Evolutionary conservation across 768 basidiomycete species (phyloP).

Genomic region (Podaxis rugospora): DNA sequence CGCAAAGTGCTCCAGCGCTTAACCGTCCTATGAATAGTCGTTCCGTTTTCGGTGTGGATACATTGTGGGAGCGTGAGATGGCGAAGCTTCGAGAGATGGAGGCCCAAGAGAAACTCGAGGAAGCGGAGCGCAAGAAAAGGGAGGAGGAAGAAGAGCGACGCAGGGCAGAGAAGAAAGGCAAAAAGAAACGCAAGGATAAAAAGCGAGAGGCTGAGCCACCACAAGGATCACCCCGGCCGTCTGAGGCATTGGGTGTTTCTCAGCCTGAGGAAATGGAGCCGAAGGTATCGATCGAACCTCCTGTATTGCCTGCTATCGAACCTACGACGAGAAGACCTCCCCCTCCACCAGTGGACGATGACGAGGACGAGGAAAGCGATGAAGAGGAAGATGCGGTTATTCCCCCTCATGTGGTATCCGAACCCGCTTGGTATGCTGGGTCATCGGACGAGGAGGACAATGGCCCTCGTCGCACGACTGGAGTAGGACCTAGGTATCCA

Average conservation of each 20-base stretch:
- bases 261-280: slow-evolving; percentile 17
- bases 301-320: slow-evolving; percentile 41
- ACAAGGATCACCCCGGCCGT: slow-evolving; percentile 1
- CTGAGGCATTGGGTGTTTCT: slow-evolving; percentile 3
- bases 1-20: slow-evolving; percentile 19
- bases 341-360: slow-evolving; percentile 37
- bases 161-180: slow-evolving; percentile 42
- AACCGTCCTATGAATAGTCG: slow-evolving; percentile 36
- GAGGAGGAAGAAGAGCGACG: slow-evolving; percentile 44
- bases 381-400: slow-evolving; percentile 18
- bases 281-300: slow-evolving; percentile 33
- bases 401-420: slow-evolving; percentile 13
- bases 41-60: slow-evolving; percentile 93
- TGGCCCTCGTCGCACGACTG: slow-evolving; percentile 52
- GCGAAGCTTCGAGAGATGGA: slow-evolving; percentile 76
- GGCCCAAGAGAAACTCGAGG: slow-evolving; percentile 55
- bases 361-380: slow-evolving; percentile 49
- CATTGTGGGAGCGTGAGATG: slow-evolving; percentile 89
- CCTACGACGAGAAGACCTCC: slow-evolving; percentile 33
- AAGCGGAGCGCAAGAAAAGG: slow-evolving; percentile 41
- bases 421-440: slow-evolving; percentile 39
- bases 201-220: slow-evolving; percentile 14
- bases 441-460: slow-evolving; percentile 67
- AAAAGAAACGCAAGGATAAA: slow-evolving; percentile 43
- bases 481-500: slow-evolving; percentile 51